Evolutionary conservation across 352 stramenopile genomes (phyloP).

Genomic region (Phytophthora cajani): DNA sequence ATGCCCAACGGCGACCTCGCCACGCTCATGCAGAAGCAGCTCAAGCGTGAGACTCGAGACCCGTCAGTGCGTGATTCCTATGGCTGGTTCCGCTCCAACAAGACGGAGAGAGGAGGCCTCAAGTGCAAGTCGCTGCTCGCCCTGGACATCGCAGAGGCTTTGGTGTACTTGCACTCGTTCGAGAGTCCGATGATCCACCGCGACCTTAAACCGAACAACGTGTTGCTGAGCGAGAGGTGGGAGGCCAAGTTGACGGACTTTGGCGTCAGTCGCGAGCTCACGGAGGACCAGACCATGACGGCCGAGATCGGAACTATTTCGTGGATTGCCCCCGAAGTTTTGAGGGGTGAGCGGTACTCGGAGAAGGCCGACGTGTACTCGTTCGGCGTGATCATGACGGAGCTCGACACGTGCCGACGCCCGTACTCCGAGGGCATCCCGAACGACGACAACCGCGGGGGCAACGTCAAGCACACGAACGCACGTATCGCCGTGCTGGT

Average conservation of each 20-base stretch:
- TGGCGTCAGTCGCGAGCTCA: slow-evolving; percentile 51
- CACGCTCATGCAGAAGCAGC: slow-evolving; percentile 41
- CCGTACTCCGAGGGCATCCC: slow-evolving; percentile 42
- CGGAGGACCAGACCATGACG: slow-evolving; percentile 47
- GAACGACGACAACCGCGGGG: slow-evolving; percentile 27
- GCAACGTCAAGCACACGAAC: slow-evolving; percentile 43
- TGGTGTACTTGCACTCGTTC: slow-evolving; percentile 59
- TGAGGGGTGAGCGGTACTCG: slow-evolving; percentile 64
- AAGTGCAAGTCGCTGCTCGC: slow-evolving; percentile 52
- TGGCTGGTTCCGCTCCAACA: slow-evolving; percentile 39
- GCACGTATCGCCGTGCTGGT: slow-evolving; percentile 65
- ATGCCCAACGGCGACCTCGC: slow-evolving; percentile 55
- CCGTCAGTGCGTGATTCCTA: slow-evolving; percentile 31
- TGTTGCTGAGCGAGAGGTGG: slow-evolving; percentile 51
- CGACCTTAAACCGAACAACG: slow-evolving; percentile 62
- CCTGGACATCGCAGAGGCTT: slow-evolving; percentile 45
- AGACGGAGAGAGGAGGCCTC: slow-evolving; percentile 26
- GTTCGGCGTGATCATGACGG: slow-evolving; percentile 67
- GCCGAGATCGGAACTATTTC: slow-evolving; percentile 63
- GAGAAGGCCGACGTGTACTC: slow-evolving; percentile 82
- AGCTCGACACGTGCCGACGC: slow-evolving; percentile 57
- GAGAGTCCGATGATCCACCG: slow-evolving; percentile 59
- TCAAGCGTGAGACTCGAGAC: slow-evolving; percentile 41
- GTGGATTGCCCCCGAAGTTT: slow-evolving; percentile 78
- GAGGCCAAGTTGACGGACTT: slow-evolving; percentile 69